phyloP scores from a whole-genome alignment of 352 stramenopile species.

The Globisporangium cederbergense region DNA sequence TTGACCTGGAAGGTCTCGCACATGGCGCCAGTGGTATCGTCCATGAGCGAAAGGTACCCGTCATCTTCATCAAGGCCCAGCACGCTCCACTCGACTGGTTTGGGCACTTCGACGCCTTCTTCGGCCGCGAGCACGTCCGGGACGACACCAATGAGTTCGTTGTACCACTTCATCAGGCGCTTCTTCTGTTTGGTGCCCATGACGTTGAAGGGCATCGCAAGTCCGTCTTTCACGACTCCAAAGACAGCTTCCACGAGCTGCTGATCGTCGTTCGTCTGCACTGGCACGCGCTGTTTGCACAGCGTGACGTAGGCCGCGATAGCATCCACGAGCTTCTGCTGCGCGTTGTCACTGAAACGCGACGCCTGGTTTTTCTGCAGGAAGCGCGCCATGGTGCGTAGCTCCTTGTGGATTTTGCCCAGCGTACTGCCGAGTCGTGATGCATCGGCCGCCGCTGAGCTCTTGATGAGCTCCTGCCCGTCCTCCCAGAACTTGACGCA shows the following conservation, averaged over 20 bases:
- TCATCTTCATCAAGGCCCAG: slow-evolving; percentile 66
- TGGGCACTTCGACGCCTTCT: slow-evolving; percentile 9
- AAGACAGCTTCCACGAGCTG: slow-evolving; percentile 60
- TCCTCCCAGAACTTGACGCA: slow-evolving; percentile 81
- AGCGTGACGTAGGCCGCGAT: slow-evolving; percentile 65
- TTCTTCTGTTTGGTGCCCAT: slow-evolving; percentile 84
- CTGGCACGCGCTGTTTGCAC: slow-evolving; percentile 37
- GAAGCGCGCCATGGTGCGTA: slow-evolving; percentile 72
- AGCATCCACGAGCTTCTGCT: slow-evolving; percentile 77
- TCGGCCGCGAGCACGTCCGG: slow-evolving; percentile 33
- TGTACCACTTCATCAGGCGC: slow-evolving; percentile 80
- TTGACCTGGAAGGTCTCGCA: slow-evolving; percentile 64
- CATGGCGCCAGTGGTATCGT: slow-evolving; percentile 62
- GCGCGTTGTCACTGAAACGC: slow-evolving; percentile 74
- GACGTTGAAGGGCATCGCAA: slow-evolving; percentile 84
- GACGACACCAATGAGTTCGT: slow-evolving; percentile 66
- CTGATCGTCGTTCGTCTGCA: slow-evolving; percentile 20
- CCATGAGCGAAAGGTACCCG: slow-evolving; percentile 68
- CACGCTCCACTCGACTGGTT: slow-evolving; percentile 52
- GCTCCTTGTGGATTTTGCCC: slow-evolving; percentile 67
- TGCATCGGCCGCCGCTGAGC: slow-evolving; percentile 14
- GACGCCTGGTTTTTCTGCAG: slow-evolving; percentile 75
- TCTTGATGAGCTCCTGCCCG: slow-evolving; percentile 47
- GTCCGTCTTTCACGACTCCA: slow-evolving; percentile 69
- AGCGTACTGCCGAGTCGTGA: slow-evolving; percentile 26